phyloP scores from a whole-genome alignment of 495 filamentous ascomycete species.

The Rhizodiscina lignyota region DNA sequence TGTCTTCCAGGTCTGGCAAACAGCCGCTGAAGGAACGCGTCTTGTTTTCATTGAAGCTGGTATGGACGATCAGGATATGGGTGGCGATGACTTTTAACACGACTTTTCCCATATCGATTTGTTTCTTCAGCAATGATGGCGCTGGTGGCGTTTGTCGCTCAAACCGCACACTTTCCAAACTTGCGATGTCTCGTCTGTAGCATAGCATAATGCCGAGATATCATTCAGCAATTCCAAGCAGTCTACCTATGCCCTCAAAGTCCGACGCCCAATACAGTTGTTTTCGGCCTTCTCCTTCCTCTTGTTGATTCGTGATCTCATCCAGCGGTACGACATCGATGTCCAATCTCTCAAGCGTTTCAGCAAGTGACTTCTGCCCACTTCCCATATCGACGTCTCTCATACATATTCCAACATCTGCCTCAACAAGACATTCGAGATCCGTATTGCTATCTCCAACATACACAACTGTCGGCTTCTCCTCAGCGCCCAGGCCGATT shows the following conservation, averaged over 20 bases:
- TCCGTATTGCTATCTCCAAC: conserved; percentile 22
- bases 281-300: too few species aligned
- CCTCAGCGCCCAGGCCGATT: neutral
- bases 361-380: conserved; percentile 9
- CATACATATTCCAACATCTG: conserved; percentile 20
- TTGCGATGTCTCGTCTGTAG: too few species aligned
- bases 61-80: conserved; percentile 40
- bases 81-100: conserved; percentile 18
- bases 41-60: conserved; percentile 60
- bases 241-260: too few species aligned
- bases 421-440: conserved; percentile 16
- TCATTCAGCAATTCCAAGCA: too few species aligned
- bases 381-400: conserved; percentile 11
- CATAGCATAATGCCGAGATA: too few species aligned
- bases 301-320: too few species aligned
- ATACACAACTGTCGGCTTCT: conserved; percentile 9
- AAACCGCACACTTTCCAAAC: too few species aligned
- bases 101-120: too few species aligned
- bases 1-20: conserved; percentile 73
- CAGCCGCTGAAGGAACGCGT: conserved; percentile 65
- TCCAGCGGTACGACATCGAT: too few species aligned
- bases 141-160: too few species aligned
- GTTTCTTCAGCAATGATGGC: too few species aligned
- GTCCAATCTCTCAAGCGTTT: conserved; percentile 12
- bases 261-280: too few species aligned